phyloP scores from a whole-genome alignment of 768 basidiomycete genomes.

The Psilocybe cubensis region DNA sequence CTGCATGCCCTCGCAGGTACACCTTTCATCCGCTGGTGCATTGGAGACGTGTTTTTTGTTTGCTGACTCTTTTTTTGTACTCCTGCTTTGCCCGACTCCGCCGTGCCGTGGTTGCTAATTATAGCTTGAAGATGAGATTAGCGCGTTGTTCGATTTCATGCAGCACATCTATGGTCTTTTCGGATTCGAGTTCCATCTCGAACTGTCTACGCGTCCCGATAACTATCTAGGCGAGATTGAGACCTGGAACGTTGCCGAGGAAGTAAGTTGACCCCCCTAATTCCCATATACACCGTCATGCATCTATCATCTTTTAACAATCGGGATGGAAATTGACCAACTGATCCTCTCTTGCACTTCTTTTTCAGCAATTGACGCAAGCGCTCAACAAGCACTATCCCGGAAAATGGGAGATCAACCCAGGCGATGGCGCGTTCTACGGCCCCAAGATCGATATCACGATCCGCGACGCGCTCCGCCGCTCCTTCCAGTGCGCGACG shows the following conservation, averaged over 20 bases:
- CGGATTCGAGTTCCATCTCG: constrained; percentile 92
- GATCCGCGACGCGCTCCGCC: constrained; percentile 87
- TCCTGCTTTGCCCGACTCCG: not conserved
- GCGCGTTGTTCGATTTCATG: constrained; percentile 91
- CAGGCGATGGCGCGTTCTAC: constrained; percentile 98
- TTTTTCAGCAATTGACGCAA: constrained; percentile 71
- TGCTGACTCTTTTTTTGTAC: too few species aligned
- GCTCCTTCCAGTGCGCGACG: constrained; percentile 98
- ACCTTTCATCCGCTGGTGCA: not conserved
- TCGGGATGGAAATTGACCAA: not conserved
- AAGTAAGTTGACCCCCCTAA: constrained; percentile 42
- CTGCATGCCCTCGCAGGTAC: constrained; percentile 90
- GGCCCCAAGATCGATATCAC: constrained; percentile 99
- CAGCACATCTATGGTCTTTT: constrained; percentile 91
- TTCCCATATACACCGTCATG: not conserved
- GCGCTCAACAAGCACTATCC: constrained; percentile 87
- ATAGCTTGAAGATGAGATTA: constrained; percentile 87
- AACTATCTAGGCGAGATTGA: constrained; percentile 89
- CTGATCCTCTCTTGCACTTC: constrained; percentile 12
- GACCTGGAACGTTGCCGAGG: constrained; percentile 91
- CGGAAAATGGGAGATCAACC: constrained; percentile 91
- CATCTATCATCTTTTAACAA: not conserved
- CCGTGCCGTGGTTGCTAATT: constrained; percentile 3
- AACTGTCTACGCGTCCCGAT: constrained; percentile 94
- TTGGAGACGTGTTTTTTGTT: too few species aligned